Conservation (phyloP, 352 stramenopile genomes). For the Thalassiosira exigua region DNA sequence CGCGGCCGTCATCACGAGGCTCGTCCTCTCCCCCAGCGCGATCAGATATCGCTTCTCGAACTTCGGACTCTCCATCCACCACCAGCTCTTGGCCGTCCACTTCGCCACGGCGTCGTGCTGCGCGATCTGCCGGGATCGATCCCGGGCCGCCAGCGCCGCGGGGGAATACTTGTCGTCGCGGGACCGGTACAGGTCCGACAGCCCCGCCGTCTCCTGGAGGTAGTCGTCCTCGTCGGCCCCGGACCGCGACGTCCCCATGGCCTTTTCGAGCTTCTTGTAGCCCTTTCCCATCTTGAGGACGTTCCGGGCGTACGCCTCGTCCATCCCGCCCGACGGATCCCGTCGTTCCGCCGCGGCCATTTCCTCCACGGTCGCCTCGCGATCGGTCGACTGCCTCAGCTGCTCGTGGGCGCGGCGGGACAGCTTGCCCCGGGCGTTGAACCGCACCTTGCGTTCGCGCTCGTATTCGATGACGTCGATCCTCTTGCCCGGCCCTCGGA, state of each 20-base stretch:
- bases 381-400: slow-evolving; percentile 39
- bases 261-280: slow-evolving; percentile 52
- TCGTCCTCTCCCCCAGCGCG: slow-evolving; percentile 66
- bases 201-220: slow-evolving; percentile 26
- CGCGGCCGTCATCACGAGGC: slow-evolving; percentile 64
- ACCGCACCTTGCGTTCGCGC: slow-evolving; percentile 20
- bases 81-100: slow-evolving; percentile 67
- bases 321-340: slow-evolving; percentile 46
- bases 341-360: slow-evolving; percentile 50
- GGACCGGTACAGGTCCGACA: slow-evolving; percentile 45
- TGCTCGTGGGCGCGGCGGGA: slow-evolving; percentile 29
- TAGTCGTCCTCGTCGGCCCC: slow-evolving; percentile 58
- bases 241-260: slow-evolving; percentile 8
- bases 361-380: slow-evolving; percentile 64
- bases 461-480: slow-evolving; percentile 13
- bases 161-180: slow-evolving; percentile 48
- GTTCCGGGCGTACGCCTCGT: slow-evolving; percentile 73
- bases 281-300: slow-evolving; percentile 59
- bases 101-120: slow-evolving; percentile 57
- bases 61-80: slow-evolving; percentile 74
- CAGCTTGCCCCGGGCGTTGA: slow-evolving; percentile 36
- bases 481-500: not conserved
- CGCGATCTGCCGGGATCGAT: slow-evolving; percentile 48
- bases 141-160: slow-evolving; percentile 34
- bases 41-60: slow-evolving; percentile 74